These are phyloP conservation scores for Antonospora locustae DNA, from an alignment of 371 early-diverging fungal genomes.

Conservation along the genomic window DNA sequence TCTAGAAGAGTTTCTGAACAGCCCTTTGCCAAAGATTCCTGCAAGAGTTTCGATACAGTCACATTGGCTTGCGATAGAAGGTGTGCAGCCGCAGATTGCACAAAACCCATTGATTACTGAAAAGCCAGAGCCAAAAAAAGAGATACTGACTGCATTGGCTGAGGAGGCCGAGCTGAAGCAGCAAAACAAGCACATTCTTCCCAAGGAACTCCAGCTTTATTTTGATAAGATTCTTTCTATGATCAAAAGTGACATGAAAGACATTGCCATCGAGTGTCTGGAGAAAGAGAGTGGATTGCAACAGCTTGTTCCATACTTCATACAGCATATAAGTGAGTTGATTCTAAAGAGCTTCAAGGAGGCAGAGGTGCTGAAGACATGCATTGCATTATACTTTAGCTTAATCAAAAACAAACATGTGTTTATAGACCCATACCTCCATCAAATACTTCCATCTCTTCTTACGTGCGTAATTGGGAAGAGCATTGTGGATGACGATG, in stretches of 20 bases:
- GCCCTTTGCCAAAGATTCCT: conserved; percentile 82
- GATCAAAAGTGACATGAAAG: conserved; percentile 60
- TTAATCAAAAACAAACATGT: conserved; percentile 73
- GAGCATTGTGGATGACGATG: conserved; percentile 58
- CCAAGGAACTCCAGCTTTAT: conserved; percentile 83
- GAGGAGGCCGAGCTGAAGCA: conserved; percentile 52
- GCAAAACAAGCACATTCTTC: conserved; percentile 64
- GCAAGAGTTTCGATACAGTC: conserved; percentile 55
- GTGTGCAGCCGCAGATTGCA: conserved; percentile 90
- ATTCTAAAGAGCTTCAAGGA: conserved; percentile 55
- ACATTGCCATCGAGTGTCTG: conserved; percentile 70
- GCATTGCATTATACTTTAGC: conserved; percentile 67
- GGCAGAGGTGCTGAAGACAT: conserved; percentile 55
- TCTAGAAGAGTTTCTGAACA: conserved; percentile 71
- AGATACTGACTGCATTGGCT: conserved; percentile 60
- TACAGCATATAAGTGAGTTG: conserved; percentile 76
- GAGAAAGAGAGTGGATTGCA: conserved; percentile 78
- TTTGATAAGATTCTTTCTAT: conserved; percentile 78
- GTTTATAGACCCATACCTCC: conserved; percentile 91
- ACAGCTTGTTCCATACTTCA: conserved; percentile 87
- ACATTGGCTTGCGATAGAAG: conserved; percentile 97
- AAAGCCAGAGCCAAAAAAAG: conserved; percentile 55
- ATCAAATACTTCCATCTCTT: conserved; percentile 84
- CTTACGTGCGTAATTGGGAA: conserved; percentile 81
- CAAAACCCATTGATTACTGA: conserved; percentile 81